Base-by-base conservation (phyloP, 257 asterid genomes). In the Osmanthus fragrans region DNA sequence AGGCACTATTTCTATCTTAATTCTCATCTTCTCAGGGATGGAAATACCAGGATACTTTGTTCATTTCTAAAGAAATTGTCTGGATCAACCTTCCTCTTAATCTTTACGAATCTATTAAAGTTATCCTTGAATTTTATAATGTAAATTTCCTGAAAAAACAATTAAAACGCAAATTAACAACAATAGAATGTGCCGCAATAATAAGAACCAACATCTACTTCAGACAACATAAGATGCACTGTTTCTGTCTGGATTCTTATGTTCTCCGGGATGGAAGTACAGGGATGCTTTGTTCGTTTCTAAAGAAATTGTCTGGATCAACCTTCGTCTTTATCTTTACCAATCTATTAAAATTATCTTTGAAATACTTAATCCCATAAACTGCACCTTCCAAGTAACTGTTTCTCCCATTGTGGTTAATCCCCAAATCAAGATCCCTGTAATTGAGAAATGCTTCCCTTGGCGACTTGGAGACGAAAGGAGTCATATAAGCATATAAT, bases 371-470 rank as follows among this genome's bases (percentile, higher is more conserved):
- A 5, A 47, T 47, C 56, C 56, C 56, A 4, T 47, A 47, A 47
- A 47, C 56, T 47, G 56, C 56, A 47, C 56, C 56, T 13, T 47
- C 56, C 56, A 47, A 15, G 56, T 47, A 47, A 47, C 56, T 47
- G 56, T 47, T 47, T 47, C 56, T 4, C 7, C 56, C 19, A 47
- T 47, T 47, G 21, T 47, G n/a, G n/a, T 15, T 47, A 47, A 47
- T 47, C n/a, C 56, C 56, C 23, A 87, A 77, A 65, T 87, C 90
- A 4, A 82, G 84, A 84, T 87, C 90, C 29, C 88, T 76, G 85
- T 87, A 87, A 19, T 87, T 87, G 11, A 87, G 23, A 60, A 82
- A 87, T 2, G 90, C 77, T 64, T 78, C 76, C 30, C 90, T 71
- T 0, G 90, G 90, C 25, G 65, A 74, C 84, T 30, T 80, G 5